A percentile compares a stretch with the other conserved stretches of the same genome.
phyloP scores from a whole-genome alignment of 1,139 yeast genomes.

The Taphrina flavorubra region DNA sequence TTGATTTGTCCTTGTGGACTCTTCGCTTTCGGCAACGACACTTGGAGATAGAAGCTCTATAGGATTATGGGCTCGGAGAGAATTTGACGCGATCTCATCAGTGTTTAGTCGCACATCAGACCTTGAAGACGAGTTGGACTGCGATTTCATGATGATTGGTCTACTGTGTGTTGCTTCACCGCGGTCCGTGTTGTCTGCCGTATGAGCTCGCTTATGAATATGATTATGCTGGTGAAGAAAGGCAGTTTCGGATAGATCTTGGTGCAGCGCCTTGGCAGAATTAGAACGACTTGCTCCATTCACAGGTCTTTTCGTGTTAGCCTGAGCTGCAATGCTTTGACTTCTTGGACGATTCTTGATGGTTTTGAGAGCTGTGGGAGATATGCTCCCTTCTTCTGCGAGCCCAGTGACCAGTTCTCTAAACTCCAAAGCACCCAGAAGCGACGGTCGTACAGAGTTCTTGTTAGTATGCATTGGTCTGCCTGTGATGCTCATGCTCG shows the following conservation, averaged over 20 bases:
- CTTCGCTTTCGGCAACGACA: constrained; percentile 1
- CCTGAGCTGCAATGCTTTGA: constrained; percentile 9
- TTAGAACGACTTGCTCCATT: neutral
- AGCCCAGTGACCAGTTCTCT: constrained; percentile 48
- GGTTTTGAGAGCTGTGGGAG: constrained; percentile 13
- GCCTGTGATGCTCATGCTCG: constrained; percentile 39
- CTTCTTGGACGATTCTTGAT: constrained; percentile 16
- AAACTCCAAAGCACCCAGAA: constrained; percentile 56
- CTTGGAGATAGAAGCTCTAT: constrained; percentile 27
- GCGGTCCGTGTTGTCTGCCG: neutral
- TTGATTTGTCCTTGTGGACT: neutral
- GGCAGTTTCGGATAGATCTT: neutral
- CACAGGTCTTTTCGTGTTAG: neutral
- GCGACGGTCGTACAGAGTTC: constrained; percentile 54
- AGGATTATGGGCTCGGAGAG: constrained; percentile 28
- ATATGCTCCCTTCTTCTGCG: constrained; percentile 16
- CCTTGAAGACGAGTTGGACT: constrained; percentile 12
- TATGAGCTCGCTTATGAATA: constrained; percentile 12
- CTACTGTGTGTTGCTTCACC: neutral
- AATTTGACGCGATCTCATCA: constrained; percentile 33
- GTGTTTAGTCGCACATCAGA: constrained; percentile 14
- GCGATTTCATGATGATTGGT: neutral
- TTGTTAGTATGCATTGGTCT: constrained; percentile 10
- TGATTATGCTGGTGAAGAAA: constrained; percentile 17
- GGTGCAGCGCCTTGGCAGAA: neutral